phyloP scores from a whole-genome alignment of 2,329 filamentous ascomycete genomes.

The Colletotrichum eremochloae region DNA sequence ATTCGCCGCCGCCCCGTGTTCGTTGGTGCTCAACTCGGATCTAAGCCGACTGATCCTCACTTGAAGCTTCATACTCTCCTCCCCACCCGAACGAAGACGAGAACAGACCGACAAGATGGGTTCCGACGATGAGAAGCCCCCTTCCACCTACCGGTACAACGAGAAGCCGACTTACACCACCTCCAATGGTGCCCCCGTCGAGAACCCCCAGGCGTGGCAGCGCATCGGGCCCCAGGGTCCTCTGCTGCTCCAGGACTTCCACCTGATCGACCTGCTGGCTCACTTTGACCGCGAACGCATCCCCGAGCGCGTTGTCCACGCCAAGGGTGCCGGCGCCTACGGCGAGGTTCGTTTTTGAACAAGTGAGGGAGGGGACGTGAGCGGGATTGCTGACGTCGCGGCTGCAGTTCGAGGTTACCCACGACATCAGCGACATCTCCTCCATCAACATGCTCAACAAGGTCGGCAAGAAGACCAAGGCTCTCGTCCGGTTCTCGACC shows the following conservation, averaged over 20 bases:
- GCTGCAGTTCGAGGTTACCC: conserved; percentile 59
- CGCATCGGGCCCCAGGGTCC: conserved; percentile 69
- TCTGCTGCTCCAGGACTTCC: conserved; percentile 74
- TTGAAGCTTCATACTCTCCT: neutral
- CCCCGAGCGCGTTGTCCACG: conserved; percentile 68
- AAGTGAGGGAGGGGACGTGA: neutral
- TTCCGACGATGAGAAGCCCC: conserved; percentile 58
- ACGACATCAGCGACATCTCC: conserved; percentile 67
- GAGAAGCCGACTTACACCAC: conserved; percentile 71
- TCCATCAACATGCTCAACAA: conserved; percentile 66
- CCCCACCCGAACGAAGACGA: conserved; percentile 15
- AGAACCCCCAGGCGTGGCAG: conserved; percentile 62
- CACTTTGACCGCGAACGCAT: conserved; percentile 67
- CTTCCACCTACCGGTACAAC: conserved; percentile 65
- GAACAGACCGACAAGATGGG: conserved; percentile 53
- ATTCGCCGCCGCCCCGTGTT: conserved; percentile 14
- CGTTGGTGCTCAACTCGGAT: conserved; percentile 13
- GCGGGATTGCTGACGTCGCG: conserved; percentile 1
- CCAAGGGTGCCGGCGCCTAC: conserved; percentile 69
- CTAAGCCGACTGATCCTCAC: neutral
- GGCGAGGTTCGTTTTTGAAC: conserved; percentile 52
- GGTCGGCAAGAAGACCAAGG: conserved; percentile 77
- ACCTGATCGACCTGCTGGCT: conserved; percentile 72
- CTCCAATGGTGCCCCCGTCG: conserved; percentile 70
- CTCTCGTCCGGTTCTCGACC: conserved; percentile 79